Conservation (phyloP, 1,139 yeast species). For the Pneumocystis canis region DNA sequence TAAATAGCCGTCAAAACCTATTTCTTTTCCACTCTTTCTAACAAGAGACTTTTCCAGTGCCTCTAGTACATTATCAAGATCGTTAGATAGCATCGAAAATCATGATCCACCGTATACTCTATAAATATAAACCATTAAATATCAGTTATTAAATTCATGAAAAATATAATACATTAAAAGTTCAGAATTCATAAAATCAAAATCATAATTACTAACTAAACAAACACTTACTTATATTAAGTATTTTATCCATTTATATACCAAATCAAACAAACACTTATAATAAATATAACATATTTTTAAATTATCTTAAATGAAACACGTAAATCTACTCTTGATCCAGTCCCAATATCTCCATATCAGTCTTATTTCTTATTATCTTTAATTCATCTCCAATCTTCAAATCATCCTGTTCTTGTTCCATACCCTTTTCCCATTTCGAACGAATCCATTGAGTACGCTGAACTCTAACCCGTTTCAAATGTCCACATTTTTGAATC, state of each 20-base stretch:
- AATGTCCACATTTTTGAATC: constrained; percentile 23
- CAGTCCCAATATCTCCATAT: background rate
- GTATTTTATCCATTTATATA: too few relatives aligned
- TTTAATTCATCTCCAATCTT: constrained; percentile 12
- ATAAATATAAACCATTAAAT: background rate
- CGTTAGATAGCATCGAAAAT: constrained; percentile 15
- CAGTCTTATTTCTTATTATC: background rate
- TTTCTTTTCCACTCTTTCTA: background rate
- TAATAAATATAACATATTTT: background rate
- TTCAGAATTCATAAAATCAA: too few relatives aligned
- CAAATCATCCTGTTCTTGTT: background rate
- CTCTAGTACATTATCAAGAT: constrained; percentile 7
- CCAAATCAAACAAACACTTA: background rate
- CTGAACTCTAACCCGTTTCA: constrained; percentile 18
- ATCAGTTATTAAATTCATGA: background rate
- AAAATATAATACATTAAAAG: background rate
- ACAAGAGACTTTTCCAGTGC: constrained; percentile 1
- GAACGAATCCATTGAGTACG: constrained; percentile 2
- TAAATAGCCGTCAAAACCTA: background rate
- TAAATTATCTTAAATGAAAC: background rate
- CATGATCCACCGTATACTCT: background rate
- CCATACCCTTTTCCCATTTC: background rate
- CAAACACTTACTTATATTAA: too few relatives aligned
- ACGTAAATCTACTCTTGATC: background rate
- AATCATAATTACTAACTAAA: too few relatives aligned